phyloP scores from a whole-genome alignment of 805 yeast species.

The Saccharomycopsis oosterbeekiorum region DNA sequence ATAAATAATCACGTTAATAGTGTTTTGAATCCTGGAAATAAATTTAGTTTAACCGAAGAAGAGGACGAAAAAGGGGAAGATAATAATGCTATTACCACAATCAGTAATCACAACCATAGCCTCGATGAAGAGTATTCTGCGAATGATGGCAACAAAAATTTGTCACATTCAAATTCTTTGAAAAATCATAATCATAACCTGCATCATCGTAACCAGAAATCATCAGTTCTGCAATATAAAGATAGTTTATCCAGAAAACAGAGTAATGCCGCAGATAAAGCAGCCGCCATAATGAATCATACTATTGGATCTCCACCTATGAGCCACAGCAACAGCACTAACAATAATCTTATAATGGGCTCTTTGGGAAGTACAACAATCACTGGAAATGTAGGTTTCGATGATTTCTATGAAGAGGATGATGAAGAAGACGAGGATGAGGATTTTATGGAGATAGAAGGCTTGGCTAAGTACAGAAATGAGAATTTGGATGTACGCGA shows the following conservation, averaged over 20 bases:
- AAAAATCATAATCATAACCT: neutral
- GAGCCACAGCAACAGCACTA: neutral
- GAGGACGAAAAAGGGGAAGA: neutral
- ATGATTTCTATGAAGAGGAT: conserved; percentile 1
- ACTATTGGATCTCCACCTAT: neutral
- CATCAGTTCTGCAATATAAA: neutral
- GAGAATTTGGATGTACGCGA: conserved; percentile 14
- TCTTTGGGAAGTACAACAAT: neutral
- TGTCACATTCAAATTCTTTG: neutral
- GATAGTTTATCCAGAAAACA: neutral
- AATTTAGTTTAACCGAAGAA: neutral
- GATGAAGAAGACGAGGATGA: conserved; percentile 6
- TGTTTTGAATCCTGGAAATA: neutral
- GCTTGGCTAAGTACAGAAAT: neutral
- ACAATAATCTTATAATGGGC: neutral
- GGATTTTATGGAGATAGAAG: neutral
- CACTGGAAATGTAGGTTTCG: neutral
- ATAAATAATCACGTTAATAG: neutral
- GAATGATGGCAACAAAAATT: neutral
- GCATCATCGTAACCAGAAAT: neutral
- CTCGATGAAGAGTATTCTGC: neutral
- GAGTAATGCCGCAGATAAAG: neutral
- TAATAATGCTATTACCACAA: neutral
- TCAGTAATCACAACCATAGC: neutral
- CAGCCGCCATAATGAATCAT: neutral